Evolutionary conservation across 1,284 basidiomycete species (phyloP).

Genomic region (Irpex sp.): DNA sequence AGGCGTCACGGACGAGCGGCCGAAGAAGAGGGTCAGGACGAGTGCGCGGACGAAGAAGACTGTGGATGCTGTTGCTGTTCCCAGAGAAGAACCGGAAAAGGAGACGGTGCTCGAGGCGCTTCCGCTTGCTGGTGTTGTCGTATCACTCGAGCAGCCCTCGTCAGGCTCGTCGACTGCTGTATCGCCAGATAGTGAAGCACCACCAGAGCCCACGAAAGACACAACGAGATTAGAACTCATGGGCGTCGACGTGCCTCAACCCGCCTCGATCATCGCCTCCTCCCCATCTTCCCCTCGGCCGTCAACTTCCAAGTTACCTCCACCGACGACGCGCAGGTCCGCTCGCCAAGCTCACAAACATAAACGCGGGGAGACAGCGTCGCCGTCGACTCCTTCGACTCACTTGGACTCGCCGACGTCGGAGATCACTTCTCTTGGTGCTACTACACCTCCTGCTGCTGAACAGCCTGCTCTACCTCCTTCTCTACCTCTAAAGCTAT

Average conservation of each 20-base stretch:
- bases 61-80: not conserved
- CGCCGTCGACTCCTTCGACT: not conserved
- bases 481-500: too few relatives aligned
- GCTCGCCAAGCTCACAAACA: slow-evolving; percentile 5
- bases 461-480: not conserved
- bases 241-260: slow-evolving; percentile 1
- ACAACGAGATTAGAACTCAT: slow-evolving; percentile 14
- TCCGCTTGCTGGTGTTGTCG: not conserved
- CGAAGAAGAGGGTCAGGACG: slow-evolving; percentile 14
- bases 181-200: not conserved
- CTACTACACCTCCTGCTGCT: not conserved
- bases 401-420: slow-evolving; percentile 1
- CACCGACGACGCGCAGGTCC: slow-evolving; percentile 6
- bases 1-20: slow-evolving; percentile 5
- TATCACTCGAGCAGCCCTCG: not conserved
- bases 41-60: not conserved
- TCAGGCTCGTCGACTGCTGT: not conserved
- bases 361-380: not conserved
- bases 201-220: slow-evolving; percentile 5
- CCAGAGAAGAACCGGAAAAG: not conserved
- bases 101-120: not conserved
- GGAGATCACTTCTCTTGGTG: not conserved
- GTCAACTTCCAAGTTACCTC: not conserved
- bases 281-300: slow-evolving; percentile 9
- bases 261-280: slow-evolving; percentile 8